These are phyloP conservation scores for barley (Hordeum vulgare) DNA, from an alignment of 176 grass and related monocot genomes.

Conservation along the genomic window DNA sequence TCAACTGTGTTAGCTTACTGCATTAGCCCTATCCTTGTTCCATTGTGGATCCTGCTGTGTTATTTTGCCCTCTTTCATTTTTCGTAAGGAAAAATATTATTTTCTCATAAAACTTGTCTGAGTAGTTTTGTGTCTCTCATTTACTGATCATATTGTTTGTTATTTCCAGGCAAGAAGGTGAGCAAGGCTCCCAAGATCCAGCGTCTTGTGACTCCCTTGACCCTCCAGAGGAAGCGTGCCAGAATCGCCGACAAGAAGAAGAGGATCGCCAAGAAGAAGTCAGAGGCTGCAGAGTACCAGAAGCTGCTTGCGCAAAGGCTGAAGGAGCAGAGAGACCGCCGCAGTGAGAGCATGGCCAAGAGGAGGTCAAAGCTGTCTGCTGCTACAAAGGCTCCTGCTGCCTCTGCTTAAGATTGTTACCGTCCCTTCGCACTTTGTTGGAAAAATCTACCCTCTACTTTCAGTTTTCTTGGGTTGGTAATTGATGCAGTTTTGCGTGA, in stretches of 20 bases:
- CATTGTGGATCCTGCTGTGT: neutral
- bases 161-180: slow-evolving; percentile 60
- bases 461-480: neutral
- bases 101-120: no score
- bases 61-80: neutral
- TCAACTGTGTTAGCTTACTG: neutral
- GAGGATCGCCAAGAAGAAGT: slow-evolving; percentile 75
- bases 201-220: slow-evolving; percentile 76
- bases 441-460: neutral
- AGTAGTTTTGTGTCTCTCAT: neutral
- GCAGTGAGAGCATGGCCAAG: slow-evolving; percentile 85
- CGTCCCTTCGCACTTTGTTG: neutral
- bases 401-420: slow-evolving; percentile 26
- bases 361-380: slow-evolving; percentile 79
- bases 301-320: slow-evolving; percentile 81
- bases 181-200: slow-evolving; percentile 98
- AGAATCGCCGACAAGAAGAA: slow-evolving; percentile 85
- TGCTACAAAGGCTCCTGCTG: slow-evolving; percentile 25
- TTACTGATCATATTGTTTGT: neutral
- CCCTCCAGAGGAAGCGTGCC: slow-evolving; percentile 62
- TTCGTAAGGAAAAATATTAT: neutral
- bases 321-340: slow-evolving; percentile 79
- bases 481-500: neutral
- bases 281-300: slow-evolving; percentile 85
- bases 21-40: neutral